These are phyloP conservation scores for Yamadazyma phyllophila DNA, from an alignment of 805 yeast species.

Conservation along the genomic window DNA sequence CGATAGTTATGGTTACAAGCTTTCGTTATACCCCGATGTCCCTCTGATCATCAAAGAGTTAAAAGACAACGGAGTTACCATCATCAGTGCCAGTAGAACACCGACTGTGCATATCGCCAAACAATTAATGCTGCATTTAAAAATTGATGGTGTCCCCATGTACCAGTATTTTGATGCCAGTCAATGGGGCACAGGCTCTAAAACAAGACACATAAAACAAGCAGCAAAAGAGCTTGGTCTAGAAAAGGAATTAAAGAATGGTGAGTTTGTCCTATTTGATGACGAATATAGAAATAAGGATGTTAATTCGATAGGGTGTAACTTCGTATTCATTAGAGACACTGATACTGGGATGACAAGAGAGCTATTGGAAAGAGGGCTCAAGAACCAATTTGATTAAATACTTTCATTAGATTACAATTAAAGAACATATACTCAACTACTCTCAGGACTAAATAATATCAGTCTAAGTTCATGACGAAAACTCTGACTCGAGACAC, in stretches of 20 bases:
- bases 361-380: slow-evolving; percentile 47
- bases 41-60: slow-evolving; percentile 58
- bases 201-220: slow-evolving; percentile 52
- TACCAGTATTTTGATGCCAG: slow-evolving; percentile 50
- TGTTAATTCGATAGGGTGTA: slow-evolving; percentile 68
- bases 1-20: slow-evolving; percentile 54
- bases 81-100: slow-evolving; percentile 78
- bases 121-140: slow-evolving; percentile 53
- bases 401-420: background rate
- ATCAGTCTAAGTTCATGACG: no score
- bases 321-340: slow-evolving; percentile 61
- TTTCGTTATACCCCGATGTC: slow-evolving; percentile 67
- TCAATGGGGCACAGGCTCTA: slow-evolving; percentile 70
- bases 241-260: slow-evolving; percentile 43
- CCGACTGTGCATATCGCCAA: slow-evolving; percentile 75
- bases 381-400: slow-evolving; percentile 30
- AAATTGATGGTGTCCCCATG: slow-evolving; percentile 52
- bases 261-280: slow-evolving; percentile 56
- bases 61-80: slow-evolving; percentile 42
- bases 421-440: no score
- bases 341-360: slow-evolving; percentile 58
- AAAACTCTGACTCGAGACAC: background rate
- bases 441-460: no score
- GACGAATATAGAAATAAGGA: slow-evolving; percentile 79
- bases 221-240: slow-evolving; percentile 49